Base-by-base conservation (phyloP, 1,139 yeast genomes). In the Pichiaceae sp. region DNA sequence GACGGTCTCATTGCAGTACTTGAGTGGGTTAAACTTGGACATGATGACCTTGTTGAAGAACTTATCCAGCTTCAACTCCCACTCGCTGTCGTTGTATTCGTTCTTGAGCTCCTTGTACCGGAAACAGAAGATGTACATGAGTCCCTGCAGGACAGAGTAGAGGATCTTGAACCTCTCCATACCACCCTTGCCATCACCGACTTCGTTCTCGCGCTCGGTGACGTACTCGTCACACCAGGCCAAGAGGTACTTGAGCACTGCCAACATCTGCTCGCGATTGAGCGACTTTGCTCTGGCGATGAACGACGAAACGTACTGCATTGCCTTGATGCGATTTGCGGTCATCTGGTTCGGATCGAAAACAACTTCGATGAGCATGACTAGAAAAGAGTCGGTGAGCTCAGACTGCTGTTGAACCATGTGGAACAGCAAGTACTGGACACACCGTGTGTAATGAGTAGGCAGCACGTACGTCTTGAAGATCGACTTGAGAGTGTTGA, bases 1-100 rank as follows among this genome's bases (percentile, higher is more conserved):
- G 37, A 93, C 96, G 14, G 94, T 86, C 51, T 86, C 93, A 54
- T 89, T 91, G 59, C 97, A 87, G 62, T 79, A 91, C 54, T 85
- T 84, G 49, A 93, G 70, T 3, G 98, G 98, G 56, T 91, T 93
- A 64, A 91, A 87, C 52, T 83, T 83, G 16, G 96, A 81, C 31
- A 87, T 72, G 29, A 93, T 78, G 46, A 84, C 74, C 47, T 95
- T 69, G 57, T 85, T 96, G 63, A 89, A 86, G 46, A 91, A 80
- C 59, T 78, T 79, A 53, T 89, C 96, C 34, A 89, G 57, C 34
- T 75, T 78, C 46, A 89, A 79, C 52, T 81, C 95, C 97, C 97
- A 89, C 36, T 47, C 42, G 38, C 43, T 43, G 34, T 45, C 37
- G 29, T 42, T 47, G 14, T 47, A 52, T 31, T 57, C 59, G 21